Evolutionary conservation across 2,329 filamentous ascomycete genomes (phyloP).

Genomic region (Penicillium sp.): DNA sequence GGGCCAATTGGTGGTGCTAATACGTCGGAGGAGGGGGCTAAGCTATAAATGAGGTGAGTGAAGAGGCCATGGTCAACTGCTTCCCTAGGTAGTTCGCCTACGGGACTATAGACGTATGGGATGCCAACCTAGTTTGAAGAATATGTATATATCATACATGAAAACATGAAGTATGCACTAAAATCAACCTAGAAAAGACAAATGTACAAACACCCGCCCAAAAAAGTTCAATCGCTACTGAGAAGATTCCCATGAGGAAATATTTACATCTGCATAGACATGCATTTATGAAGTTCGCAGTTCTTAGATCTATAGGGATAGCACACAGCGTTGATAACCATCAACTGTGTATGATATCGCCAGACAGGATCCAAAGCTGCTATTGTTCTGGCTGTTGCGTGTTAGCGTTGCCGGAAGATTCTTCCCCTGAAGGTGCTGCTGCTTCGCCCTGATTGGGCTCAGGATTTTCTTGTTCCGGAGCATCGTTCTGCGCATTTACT

Average conservation of each 20-base stretch:
- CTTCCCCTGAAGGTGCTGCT: not conserved
- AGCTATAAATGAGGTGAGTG: not conserved
- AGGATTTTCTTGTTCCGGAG: not conserved
- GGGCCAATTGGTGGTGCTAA: conserved; percentile 24
- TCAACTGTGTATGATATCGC: no score
- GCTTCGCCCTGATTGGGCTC: conserved; percentile 14
- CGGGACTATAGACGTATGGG: no score
- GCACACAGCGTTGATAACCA: no score
- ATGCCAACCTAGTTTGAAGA: not conserved
- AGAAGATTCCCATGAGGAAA: not conserved
- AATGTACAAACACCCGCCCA: not conserved
- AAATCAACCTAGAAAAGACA: not conserved
- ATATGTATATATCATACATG: not conserved
- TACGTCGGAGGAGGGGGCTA: not conserved
- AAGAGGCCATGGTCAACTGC: no score
- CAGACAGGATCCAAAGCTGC: not conserved
- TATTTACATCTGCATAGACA: not conserved
- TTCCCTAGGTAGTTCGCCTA: no score
- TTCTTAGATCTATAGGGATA: not conserved
- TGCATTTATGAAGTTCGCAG: not conserved
- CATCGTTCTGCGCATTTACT: conserved; percentile 19
- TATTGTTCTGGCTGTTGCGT: not conserved
- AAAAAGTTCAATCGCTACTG: not conserved
- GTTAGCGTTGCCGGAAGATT: not conserved
- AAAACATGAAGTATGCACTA: not conserved